Conservation (phyloP, 768 basidiomycete species). For the Mrakia blollopis region DNA sequence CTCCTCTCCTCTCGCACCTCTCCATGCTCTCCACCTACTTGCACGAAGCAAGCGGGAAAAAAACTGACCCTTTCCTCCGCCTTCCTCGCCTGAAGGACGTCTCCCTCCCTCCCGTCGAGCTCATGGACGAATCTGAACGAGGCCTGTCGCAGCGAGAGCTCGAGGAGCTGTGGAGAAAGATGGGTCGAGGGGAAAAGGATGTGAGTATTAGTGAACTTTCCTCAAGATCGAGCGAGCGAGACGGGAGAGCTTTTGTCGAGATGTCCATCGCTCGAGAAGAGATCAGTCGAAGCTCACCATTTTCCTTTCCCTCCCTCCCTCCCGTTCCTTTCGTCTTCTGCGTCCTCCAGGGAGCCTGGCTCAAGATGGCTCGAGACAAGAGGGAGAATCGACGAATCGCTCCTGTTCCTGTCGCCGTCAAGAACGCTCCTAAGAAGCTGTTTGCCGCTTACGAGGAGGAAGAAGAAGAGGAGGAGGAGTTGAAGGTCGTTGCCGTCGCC, state of each 20-base stretch:
- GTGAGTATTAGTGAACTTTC: neutral
- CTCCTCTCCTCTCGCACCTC: neutral
- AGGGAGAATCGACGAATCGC: neutral
- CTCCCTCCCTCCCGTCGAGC: neutral
- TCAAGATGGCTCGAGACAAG: neutral
- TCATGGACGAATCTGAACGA: no score
- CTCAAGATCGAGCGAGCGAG: neutral
- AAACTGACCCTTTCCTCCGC: neutral
- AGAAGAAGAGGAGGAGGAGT: neutral
- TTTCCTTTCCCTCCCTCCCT: neutral
- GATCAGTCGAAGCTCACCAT: neutral
- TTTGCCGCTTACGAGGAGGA: neutral
- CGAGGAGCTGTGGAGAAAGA: neutral
- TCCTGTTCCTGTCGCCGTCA: no score
- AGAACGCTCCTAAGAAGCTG: neutral
- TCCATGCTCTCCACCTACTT: neutral
- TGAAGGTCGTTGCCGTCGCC: neutral
- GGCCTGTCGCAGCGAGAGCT: constrained; percentile 9
- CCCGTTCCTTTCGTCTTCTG: neutral
- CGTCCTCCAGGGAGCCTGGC: constrained; percentile 4
- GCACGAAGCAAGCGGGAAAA: neutral
- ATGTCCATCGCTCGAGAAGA: neutral
- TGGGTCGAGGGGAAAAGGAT: neutral
- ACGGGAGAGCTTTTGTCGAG: neutral
- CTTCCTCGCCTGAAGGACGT: neutral